Evolutionary conservation across 169 alveolate species (phyloP), one percentile per base, ranked within the genome.

Genomic region (Plasmodium adleri): DNA sequence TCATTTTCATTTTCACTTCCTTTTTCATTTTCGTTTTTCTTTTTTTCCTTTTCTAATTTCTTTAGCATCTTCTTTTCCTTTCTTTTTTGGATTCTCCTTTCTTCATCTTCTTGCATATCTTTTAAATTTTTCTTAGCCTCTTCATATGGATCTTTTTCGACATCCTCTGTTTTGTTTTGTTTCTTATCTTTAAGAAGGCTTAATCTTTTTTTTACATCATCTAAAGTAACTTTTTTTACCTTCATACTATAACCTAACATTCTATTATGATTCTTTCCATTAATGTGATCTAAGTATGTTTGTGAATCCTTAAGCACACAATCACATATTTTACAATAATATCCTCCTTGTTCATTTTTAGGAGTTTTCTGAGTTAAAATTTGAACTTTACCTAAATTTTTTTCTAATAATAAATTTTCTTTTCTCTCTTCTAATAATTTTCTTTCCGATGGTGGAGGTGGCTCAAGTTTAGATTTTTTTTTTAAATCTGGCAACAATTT

Each of bases 201-300:
- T 67, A 95, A 89, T 74, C 95, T 96, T 17, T 93, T 97, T 58
- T 95, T 95, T 1, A 96, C 98, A 28, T 94, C 88, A 12, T 91
- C 95, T n/a, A 93, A 91, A 2, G 95, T 93, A 13, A 96, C 98
- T 71, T 93, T 93, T 92, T 97, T 98, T 20, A 97, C 99, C 22
- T 97, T 92, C 99, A 97, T 97, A 67, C 97, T 96, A 98, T 96
- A 96, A 2, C 99, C 99, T 13, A 96, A 90, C 88, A 96, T 92
- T n/a, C 98, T 68, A 80, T 97, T 96, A 76, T 97, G 99, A 70
- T 95, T 95, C 64, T 96, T 95, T 0, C 99, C 99, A 92, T 97
- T 97, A 20, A 97, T 92, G 83, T 97, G 99, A 78, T 97, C 99
- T 75, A 95, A 74, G 92, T 97, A 97, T 2, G 98, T 93, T 52